Conservation (phyloP, 805 yeast species). For the Soucietia sequanensis region DNA sequence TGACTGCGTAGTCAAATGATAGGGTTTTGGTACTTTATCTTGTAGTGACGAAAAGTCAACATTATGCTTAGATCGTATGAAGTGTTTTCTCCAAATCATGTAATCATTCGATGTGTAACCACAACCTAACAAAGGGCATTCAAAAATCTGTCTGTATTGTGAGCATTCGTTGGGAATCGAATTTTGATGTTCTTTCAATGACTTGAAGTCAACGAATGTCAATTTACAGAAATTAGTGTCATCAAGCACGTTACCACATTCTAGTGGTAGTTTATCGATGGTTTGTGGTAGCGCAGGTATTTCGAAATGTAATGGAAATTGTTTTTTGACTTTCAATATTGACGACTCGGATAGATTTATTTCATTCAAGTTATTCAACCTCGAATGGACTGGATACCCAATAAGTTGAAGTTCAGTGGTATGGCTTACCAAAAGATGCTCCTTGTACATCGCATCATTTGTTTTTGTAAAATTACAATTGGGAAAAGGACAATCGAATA, state of each 20-base stretch:
- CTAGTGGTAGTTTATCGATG: constrained; percentile 14
- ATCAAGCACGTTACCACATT: no score
- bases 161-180: constrained; percentile 22
- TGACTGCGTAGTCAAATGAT: no score
- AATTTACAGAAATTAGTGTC: no score
- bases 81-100: constrained; percentile 27
- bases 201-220: no score
- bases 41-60: no score
- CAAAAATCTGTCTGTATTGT: constrained; percentile 25
- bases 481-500: constrained; percentile 24
- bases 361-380: not conserved
- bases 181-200: constrained; percentile 21
- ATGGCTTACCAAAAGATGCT: constrained; percentile 24
- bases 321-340: constrained; percentile 6
- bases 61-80: constrained; percentile 18
- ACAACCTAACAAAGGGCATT: constrained; percentile 42
- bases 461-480: constrained; percentile 28
- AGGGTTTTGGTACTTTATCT: no score
- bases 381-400: constrained; percentile 25
- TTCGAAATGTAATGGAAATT: constrained; percentile 21
- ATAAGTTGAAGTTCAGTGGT: constrained; percentile 11
- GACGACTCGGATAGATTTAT: constrained; percentile 1
- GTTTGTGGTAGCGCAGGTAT: constrained; percentile 23
- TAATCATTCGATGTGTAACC: constrained; percentile 36
- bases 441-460: constrained; percentile 21